Base-by-base conservation (phyloP, 441 rosid genomes). In the Euphorbia celastroides region DNA sequence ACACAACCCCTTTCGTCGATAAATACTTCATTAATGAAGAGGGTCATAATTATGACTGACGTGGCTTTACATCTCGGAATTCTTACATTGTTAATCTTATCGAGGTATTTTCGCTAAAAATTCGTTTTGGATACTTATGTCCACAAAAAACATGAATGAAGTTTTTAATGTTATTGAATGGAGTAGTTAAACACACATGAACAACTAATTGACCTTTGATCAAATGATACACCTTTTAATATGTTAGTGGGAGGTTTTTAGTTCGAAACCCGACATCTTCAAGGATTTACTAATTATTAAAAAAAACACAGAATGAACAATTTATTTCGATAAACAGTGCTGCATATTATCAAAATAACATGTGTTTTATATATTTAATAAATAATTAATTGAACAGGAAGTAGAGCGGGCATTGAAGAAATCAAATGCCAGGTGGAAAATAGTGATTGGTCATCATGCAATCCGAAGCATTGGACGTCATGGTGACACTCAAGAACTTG, bases 361-460 rank as follows among this genome's bases (percentile, higher is more conserved):
- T n/a, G n/a, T n/a, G n/a, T n/a, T n/a, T n/a, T n/a, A n/a, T n/a
- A n/a, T n/a, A n/a, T n/a, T n/a, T n/a, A n/a, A n/a, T n/a, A n/a
- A n/a, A n/a, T n/a, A n/a, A n/a, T n/a, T n/a, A n/a, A n/a, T n/a
- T n/a, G 54, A 23, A 2, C 36, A 81, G 81, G 95, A 88, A 23
- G 66, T 86, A 5, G 73, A 83, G 30, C 23, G 34, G 41, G 82
- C 88, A 0, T 74, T 91, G 25, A 79, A 65, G 38, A 70, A 70
- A 44, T 88, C 97, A 8, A 76, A 66, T 9, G 93, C 93, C 0
- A 81, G 77, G 30, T 86, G 92, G 97, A 88, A 87, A 78, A 81
- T 91, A 32, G 96, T 87, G 8, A 77, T 88, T 1, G 96, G 97
- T 2, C 96, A 91, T 65, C 96, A 88, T 60, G 84, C 90, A 9